Conservation (phyloP, 345 rosid genomes). For the Mercurialis annua region DNA sequence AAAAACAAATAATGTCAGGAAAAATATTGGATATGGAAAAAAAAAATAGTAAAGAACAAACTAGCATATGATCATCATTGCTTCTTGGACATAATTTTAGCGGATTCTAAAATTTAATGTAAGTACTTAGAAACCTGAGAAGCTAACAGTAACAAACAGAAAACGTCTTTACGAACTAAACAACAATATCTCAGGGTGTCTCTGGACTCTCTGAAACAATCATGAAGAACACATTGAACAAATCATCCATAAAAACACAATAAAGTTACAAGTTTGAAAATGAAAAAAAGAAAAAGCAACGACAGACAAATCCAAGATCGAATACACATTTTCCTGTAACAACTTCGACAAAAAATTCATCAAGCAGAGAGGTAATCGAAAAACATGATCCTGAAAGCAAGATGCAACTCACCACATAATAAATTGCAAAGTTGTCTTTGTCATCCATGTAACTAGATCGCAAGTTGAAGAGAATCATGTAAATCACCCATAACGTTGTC, state of each 20-base stretch:
- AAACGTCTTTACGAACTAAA: too few relatives aligned
- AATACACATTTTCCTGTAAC: background rate
- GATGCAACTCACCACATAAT: constrained; percentile 72
- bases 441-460: constrained; percentile 92
- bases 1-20: background rate
- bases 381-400: background rate
- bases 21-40: too few relatives aligned
- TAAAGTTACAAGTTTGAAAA: background rate
- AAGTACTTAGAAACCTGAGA: too few relatives aligned
- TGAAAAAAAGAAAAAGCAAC: background rate
- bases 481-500: constrained; percentile 97
- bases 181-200: background rate
- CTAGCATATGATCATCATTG: background rate
- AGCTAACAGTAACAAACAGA: too few relatives aligned
- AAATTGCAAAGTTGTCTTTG: constrained; percentile 89
- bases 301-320: background rate
- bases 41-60: background rate
- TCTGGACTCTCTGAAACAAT: background rate
- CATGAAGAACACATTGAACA: background rate
- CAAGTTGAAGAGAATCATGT: constrained; percentile 84
- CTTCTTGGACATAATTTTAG: background rate
- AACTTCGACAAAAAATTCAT: background rate
- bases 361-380: background rate
- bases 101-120: background rate
- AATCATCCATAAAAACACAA: background rate